Base-by-base conservation (phyloP, 169 alveolate genomes). In the Plasmodium malariae region DNA sequence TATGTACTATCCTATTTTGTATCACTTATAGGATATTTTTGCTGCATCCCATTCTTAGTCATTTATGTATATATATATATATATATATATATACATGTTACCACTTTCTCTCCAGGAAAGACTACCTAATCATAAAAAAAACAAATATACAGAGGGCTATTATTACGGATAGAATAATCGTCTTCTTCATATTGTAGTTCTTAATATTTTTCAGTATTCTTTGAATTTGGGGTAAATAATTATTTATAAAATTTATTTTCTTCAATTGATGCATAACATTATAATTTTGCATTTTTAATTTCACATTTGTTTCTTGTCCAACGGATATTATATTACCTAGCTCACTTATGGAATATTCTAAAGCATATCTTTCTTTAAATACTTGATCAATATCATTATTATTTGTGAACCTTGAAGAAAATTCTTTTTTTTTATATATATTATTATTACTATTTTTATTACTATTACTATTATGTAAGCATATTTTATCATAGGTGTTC, bases 141-240 rank as follows among this genome's bases (percentile, higher is more conserved):
- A 83, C 40, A 60, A 83, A 83, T 36, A 83, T 83, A 21, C 76
- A 83, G 3, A 71, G 21, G 6, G 91, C 65, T 32, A 83, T 67
- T 12, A 45, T 49, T 57, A 68, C 24, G 19, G 91, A 36, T 26
- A 83, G 36, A 30, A 83, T 83, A 21, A 68, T 37, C 5, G 28
- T 55, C 36, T 62, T 54, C 43, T 68, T 83, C n/a, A 71, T 28
- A 54, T 30, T 83, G 17, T 83, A 68, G 48, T 65, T 21, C 45
- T 70, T 67, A 43, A 83, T 83, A 28, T 83, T 83, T 68, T 83
- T 83, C n/a, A 83, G 32, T 32, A 83, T 68, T 67, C 68, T 83
- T 34, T 83, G 83, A 24, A 83, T 83, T 55, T 83, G 76, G 7
- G 91, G 91, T 30, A 83, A 17, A 57, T 83, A 60, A 2, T 30